Evolutionary conservation across 2,329 filamentous ascomycete species (phyloP), one percentile per base, ranked within the genome.

Genomic region (Penicillium sumatraense): DNA sequence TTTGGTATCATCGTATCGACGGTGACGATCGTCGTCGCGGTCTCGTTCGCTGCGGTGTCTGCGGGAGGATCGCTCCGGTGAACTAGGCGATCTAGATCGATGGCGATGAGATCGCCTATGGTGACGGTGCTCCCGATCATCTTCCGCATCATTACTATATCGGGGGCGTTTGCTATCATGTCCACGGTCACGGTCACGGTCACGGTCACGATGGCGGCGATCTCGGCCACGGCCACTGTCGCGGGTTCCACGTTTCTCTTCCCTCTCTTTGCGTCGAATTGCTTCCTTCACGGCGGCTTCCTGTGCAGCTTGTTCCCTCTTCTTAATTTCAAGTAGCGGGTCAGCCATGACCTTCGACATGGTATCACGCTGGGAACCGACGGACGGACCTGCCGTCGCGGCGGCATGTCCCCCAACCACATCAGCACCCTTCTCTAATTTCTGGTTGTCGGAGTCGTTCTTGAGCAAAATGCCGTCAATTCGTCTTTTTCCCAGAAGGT

Each of bases 321-420:
- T 89, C 81, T 96, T 96, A 72, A 99, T 97, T 21, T 93, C 91
- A 29, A 98, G 79, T 67, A 99, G 81, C 0, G 95, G 95, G 70
- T 99, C 95, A 62, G 96, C 90, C 60, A 92, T 83, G 44, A 98
- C 87, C 78, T 99, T 99, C 45, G 86, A 77, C 26, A 91, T 89
- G 0, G 88, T 92, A 72, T 99, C 95, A 60, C 90, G 83, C 14
- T 86, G 81, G 3, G 85, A 89, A 69, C 91, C 91, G 23, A 88
- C 88, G 64, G 86, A 86, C 21, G 66, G 67, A 35, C 59, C 62
- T 9, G 60, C 57, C 5, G 57, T 51, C 6, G 56, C 60, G 2
- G 51, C 60, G 16, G 57, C 62, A 49, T 59, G 59, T 11, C 55
- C 60, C 8, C 57, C 63, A 14, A 62, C 65, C 20, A 65, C 54